Conservation (phyloP, 2,329 filamentous ascomycete species). For the Graphilbum ipis-grandicollis region DNA sequence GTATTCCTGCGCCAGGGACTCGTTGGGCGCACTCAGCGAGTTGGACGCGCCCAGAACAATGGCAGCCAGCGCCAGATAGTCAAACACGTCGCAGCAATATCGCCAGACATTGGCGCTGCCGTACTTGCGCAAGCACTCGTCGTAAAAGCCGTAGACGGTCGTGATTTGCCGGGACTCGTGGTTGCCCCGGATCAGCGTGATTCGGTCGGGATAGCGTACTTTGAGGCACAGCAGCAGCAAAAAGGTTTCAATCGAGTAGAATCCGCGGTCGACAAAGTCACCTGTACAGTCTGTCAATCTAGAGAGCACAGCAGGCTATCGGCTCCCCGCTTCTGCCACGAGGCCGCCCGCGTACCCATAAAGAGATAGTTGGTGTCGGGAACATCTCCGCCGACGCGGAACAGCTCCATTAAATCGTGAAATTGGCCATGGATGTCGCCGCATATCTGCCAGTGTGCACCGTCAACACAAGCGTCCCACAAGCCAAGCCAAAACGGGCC, state of each 20-base stretch:
- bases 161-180: constrained; percentile 96
- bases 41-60: constrained; percentile 77
- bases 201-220: constrained; percentile 91
- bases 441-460: too few species aligned
- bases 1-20: constrained; percentile 27
- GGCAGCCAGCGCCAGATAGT: constrained; percentile 77
- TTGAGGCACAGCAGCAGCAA: constrained; percentile 89
- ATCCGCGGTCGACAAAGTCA: constrained; percentile 94
- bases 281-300: constrained; percentile 40
- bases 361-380: constrained; percentile 95
- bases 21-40: constrained; percentile 32
- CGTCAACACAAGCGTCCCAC: too few species aligned
- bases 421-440: constrained; percentile 96
- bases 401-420: constrained; percentile 92
- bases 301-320: neutral
- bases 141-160: constrained; percentile 95
- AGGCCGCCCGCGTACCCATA: constrained; percentile 48
- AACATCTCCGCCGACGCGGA: constrained; percentile 81
- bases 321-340: neutral
- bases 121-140: constrained; percentile 91
- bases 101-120: constrained; percentile 94
- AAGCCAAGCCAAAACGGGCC: too few species aligned
- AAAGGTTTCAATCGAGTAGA: constrained; percentile 95
- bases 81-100: constrained; percentile 95
- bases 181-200: constrained; percentile 88